Base-by-base conservation (phyloP, 768 basidiomycete species). In the Hygrophoropsis aurantiaca region DNA sequence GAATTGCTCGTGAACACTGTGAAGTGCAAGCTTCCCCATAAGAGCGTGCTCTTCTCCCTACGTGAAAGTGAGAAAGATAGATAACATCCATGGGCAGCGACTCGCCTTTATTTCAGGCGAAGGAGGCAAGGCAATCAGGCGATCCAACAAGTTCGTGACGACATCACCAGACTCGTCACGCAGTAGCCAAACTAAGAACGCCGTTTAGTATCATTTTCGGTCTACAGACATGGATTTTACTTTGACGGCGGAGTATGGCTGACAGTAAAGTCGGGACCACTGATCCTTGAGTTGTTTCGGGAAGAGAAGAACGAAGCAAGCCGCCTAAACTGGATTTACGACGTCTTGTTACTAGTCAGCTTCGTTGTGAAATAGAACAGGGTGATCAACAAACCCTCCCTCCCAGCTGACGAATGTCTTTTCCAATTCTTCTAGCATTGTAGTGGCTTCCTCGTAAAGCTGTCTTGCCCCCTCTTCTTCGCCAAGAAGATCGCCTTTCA, bases 21-120 rank as follows among this genome's bases (percentile, higher is more conserved):
- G 82, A 23, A 97, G 67, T 1, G 82, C 84, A n/a, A 95, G 68
- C 53, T 80, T 84, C 0, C 86, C 94, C 59, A 90, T 75, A 0
- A 97, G 68, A 3, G 79, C 75, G 54, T 81, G 79, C 58, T 90
- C 84, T 59, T 90, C 86, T 9, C 84, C 84, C 88, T 94, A 47
- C 26, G 11, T 40, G 20, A 38, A n/a, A 32, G 39, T 30, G 49
- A 27, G 7, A 41, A 21, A 18, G 35, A 46, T 36, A 20, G 11
- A 15, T n/a, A 13, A 40, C 8, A 23, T 46, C 15, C 3, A 42
- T 40, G 36, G 24, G 5, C 20, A 27, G 35, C 27, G 18, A 50
- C 67, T 13, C 42, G 85, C 85, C 70, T 85, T 83, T 8, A 74
- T 80, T 25, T 77, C 75, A 4, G 71, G 70, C 7, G 80, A 82